Percentiles rank a stretch among this genome's conserved stretches.
Conservation (phyloP, 2,329 filamentous ascomycete genomes). For the Zymoseptoria passerinii region DNA sequence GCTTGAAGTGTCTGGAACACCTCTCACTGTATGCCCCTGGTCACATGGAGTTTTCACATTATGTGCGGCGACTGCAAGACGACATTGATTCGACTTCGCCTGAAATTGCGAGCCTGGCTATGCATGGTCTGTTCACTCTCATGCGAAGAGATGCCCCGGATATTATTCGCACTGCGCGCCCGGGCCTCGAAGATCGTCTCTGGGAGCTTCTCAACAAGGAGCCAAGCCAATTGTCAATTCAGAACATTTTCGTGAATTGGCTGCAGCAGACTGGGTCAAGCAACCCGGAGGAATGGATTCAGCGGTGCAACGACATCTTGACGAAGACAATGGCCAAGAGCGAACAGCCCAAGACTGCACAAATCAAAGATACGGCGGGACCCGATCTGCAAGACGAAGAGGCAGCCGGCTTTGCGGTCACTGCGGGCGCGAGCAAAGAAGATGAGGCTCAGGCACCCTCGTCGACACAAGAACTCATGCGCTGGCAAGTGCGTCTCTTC, state of each 20-base stretch:
- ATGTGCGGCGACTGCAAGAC: conserved; percentile 73
- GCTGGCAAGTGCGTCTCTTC: conserved; percentile 94
- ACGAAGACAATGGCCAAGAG: conserved; percentile 72
- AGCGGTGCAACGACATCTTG: conserved; percentile 77
- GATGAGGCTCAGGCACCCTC: conserved; percentile 34
- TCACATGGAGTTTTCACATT: conserved; percentile 73
- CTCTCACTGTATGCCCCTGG: conserved; percentile 84
- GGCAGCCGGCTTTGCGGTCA: conserved; percentile 87
- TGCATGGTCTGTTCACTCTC: conserved; percentile 83
- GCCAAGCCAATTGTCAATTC: conserved; percentile 70
- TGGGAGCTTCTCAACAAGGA: conserved; percentile 80
- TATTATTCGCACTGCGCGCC: conserved; percentile 66
- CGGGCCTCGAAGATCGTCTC: conserved; percentile 78
- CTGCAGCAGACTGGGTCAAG: conserved; percentile 76
- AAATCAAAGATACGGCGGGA: conserved; percentile 42
- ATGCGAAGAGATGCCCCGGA: conserved; percentile 88
- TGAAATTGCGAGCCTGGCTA: conserved; percentile 69
- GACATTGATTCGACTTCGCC: conserved; percentile 63
- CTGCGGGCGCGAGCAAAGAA: conserved; percentile 48
- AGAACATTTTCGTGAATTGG: conserved; percentile 86
- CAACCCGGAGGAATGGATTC: conserved; percentile 78
- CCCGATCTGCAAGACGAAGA: conserved; percentile 93
- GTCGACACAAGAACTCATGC: conserved; percentile 69
- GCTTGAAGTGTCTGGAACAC: conserved; percentile 79
- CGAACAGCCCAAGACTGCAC: conserved; percentile 40